Conservation (phyloP, 2,329 filamentous ascomycete species). For the Talaromyces sp. region DNA sequence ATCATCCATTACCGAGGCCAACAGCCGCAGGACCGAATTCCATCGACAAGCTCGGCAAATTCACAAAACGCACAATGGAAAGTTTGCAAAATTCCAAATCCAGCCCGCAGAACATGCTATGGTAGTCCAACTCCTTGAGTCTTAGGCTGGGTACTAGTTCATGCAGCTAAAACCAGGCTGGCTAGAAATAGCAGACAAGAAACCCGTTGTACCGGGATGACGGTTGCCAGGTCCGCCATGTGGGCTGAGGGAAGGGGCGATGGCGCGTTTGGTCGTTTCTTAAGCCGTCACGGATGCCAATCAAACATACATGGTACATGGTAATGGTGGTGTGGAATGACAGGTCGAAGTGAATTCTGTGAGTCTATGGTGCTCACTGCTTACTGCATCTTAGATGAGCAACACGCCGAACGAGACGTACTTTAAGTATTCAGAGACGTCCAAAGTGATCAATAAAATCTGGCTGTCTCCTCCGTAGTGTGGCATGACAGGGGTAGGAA, state of each 20-base stretch:
- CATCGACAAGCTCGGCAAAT: conserved; percentile 7
- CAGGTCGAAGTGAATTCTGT: not conserved
- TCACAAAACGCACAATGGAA: conserved; percentile 6
- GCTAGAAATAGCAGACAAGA: conserved; percentile 9
- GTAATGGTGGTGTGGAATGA: not conserved
- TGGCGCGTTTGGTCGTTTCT: conserved; percentile 15
- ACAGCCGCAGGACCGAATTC: not conserved
- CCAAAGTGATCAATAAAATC: conserved; percentile 2
- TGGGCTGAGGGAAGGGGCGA: conserved; percentile 22
- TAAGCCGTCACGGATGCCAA: not conserved
- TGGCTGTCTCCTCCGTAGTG: not conserved
- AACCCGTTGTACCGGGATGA: conserved; percentile 30
- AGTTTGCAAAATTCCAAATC: not conserved
- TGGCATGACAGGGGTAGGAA: conserved; percentile 4
- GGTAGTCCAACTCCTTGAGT: not conserved
- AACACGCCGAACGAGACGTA: not conserved
- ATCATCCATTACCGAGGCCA: not conserved
- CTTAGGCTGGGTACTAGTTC: not conserved
- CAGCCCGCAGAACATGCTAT: not conserved
- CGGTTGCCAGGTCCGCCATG: conserved; percentile 27
- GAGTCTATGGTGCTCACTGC: not conserved
- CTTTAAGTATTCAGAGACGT: not conserved
- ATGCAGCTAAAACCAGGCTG: conserved; percentile 13
- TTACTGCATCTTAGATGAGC: not conserved
- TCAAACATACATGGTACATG: not conserved